Conservation (phyloP, 2,329 filamentous ascomycete species). For the Stenocarpella maydis region DNA sequence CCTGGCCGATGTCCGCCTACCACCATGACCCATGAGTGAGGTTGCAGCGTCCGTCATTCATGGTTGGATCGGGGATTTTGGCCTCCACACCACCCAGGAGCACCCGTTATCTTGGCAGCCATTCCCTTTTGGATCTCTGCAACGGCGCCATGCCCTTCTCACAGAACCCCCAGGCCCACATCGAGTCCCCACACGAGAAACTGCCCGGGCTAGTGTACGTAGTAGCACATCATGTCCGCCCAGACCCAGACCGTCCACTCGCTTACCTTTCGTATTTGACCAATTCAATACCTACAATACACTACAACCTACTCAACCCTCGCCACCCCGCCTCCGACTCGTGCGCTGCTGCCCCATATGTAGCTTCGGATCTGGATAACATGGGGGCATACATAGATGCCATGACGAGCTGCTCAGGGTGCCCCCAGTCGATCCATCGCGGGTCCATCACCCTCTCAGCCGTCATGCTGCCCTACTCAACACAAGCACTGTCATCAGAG, state of each 20-base stretch:
- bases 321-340: constrained; percentile 3
- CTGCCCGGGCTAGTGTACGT: too few relatives aligned
- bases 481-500: constrained; percentile 1
- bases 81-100: neutral
- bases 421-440: constrained; percentile 13
- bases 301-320: neutral
- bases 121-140: constrained; percentile 24
- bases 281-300: constrained; percentile 4
- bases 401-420: constrained; percentile 12
- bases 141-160: constrained; percentile 28
- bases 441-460: neutral
- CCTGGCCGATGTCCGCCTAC: neutral
- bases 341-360: too few relatives aligned
- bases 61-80: constrained; percentile 19
- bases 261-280: constrained; percentile 11
- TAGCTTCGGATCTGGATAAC: neutral
- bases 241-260: neutral
- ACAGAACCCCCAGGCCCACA: constrained; percentile 8
- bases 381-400: constrained; percentile 11
- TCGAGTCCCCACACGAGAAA: neutral
- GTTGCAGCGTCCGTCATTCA: neutral
- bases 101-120: constrained; percentile 13
- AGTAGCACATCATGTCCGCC: constrained; percentile 7
- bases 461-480: neutral
- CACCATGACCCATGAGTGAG: neutral